Conservation (phyloP, 169 alveolate genomes). For the Cryptosporidium ryanae region DNA sequence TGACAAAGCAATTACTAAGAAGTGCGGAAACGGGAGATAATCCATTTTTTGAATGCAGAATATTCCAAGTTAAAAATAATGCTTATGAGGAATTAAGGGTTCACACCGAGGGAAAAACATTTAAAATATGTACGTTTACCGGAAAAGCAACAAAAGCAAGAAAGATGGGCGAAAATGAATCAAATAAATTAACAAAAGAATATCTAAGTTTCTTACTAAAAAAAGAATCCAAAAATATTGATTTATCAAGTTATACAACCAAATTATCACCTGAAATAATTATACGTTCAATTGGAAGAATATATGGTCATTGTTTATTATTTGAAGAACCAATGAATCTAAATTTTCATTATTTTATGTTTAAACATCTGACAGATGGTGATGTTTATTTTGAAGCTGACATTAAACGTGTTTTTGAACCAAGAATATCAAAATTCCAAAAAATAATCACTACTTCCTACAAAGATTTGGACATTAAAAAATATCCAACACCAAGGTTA, state of each 20-base stretch:
- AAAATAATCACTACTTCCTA: constrained; percentile 11
- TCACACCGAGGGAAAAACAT: constrained; percentile 49
- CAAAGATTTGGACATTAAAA: neutral
- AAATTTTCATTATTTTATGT: constrained; percentile 18
- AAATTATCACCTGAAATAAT: constrained; percentile 25
- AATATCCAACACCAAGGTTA: neutral
- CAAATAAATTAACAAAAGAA: neutral
- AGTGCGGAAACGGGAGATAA: neutral
- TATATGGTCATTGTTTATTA: constrained; percentile 57
- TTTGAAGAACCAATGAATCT: constrained; percentile 53
- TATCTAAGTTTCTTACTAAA: constrained; percentile 13
- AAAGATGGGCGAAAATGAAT: neutral
- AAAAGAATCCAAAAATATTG: too few species aligned
- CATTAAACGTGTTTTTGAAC: constrained; percentile 11
- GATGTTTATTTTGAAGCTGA: constrained; percentile 2
- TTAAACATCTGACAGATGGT: constrained; percentile 24
- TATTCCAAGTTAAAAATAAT: neutral
- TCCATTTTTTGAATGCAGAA: constrained; percentile 49
- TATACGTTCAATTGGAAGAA: constrained; percentile 46
- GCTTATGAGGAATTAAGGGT: neutral
- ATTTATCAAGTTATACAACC: too few species aligned
- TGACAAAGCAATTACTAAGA: constrained; percentile 14
- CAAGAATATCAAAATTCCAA: constrained; percentile 3
- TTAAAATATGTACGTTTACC: constrained; percentile 18
- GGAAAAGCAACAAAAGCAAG: constrained; percentile 12